Conservation (phyloP, 352 stramenopile species). For the Phytophthora sp. region DNA sequence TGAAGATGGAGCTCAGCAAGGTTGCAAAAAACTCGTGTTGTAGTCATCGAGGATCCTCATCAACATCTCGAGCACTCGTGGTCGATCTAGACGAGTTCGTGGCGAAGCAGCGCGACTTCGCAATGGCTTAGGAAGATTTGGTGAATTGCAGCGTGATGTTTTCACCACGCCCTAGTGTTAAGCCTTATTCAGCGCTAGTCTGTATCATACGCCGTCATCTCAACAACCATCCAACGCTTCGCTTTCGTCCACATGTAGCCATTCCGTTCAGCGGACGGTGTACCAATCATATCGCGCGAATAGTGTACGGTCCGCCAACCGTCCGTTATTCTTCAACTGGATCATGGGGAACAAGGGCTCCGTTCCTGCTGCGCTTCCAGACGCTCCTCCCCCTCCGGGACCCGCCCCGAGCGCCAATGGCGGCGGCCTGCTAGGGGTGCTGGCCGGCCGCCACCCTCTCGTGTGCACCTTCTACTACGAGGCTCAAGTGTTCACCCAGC, state of each 20-base stretch:
- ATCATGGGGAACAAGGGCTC: conserved; percentile 32
- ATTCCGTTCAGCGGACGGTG: not conserved
- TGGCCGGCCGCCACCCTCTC: conserved; percentile 53
- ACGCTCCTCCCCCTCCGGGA: not conserved
- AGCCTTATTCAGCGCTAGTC: too few species aligned
- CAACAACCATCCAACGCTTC: too few species aligned
- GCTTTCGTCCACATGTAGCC: not conserved
- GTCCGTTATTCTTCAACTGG: conserved; percentile 4
- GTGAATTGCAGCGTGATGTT: too few species aligned
- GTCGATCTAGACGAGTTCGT: too few species aligned
- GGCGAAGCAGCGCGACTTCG: too few species aligned
- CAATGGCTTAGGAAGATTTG: too few species aligned
- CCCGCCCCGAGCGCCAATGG: not conserved
- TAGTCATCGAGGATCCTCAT: too few species aligned
- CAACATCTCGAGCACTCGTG: too few species aligned
- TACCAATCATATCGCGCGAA: conserved; percentile 7
- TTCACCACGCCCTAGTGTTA: too few species aligned
- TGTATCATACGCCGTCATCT: too few species aligned
- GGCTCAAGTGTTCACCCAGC: conserved; percentile 41
- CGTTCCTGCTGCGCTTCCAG: not conserved
- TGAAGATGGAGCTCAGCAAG: too few species aligned
- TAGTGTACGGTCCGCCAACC: conserved; percentile 7
- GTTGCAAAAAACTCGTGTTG: too few species aligned
- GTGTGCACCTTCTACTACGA: conserved; percentile 83
- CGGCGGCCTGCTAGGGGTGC: conserved; percentile 19